Percentiles rank a stretch among this genome's conserved stretches.
phyloP scores from a whole-genome alignment of 2,329 filamentous ascomycete genomes.

The Alternaria alternata region DNA sequence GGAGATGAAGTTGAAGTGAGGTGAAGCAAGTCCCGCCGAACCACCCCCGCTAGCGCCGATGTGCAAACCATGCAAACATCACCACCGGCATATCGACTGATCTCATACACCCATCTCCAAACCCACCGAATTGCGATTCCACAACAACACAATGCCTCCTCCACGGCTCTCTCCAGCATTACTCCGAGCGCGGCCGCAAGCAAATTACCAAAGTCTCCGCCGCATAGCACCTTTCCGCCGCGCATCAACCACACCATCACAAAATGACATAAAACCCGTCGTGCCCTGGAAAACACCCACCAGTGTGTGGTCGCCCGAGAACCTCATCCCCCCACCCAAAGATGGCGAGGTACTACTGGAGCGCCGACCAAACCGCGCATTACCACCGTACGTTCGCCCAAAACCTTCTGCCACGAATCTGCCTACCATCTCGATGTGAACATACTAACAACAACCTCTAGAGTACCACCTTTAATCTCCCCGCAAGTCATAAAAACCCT shows the following conservation, averaged over 20 bases:
- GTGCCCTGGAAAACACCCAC: conserved; percentile 51
- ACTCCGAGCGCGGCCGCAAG: conserved; percentile 34
- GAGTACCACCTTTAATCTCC: conserved; percentile 47
- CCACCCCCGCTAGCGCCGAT: conserved; percentile 5
- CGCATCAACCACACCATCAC: conserved; percentile 31
- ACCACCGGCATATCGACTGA: conserved; percentile 24
- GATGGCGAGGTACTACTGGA: conserved; percentile 47
- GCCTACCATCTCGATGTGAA: not conserved
- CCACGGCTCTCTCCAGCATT: conserved; percentile 34
- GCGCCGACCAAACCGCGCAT: conserved; percentile 43
- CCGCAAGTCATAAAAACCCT: conserved; percentile 64
- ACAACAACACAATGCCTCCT: conserved; percentile 35
- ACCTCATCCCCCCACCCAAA: conserved; percentile 46
- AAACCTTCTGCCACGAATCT: not conserved
- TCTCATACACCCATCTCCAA: conserved; percentile 21
- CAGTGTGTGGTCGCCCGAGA: conserved; percentile 50
- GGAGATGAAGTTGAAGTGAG: not conserved
- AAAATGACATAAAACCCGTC: conserved; percentile 30
- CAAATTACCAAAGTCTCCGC: conserved; percentile 33
- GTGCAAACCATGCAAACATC: conserved; percentile 38
- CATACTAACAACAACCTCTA: conserved; percentile 12
- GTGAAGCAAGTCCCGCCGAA: conserved; percentile 15
- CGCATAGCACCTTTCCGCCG: conserved; percentile 29
- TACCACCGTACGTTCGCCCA: conserved; percentile 42
- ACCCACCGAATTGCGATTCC: conserved; percentile 14